Percentiles rank a stretch among this genome's conserved stretches.
These are phyloP conservation scores for Penicillium chermesinum DNA, from an alignment of 495 filamentous ascomycete genomes.

Conservation along the genomic window DNA sequence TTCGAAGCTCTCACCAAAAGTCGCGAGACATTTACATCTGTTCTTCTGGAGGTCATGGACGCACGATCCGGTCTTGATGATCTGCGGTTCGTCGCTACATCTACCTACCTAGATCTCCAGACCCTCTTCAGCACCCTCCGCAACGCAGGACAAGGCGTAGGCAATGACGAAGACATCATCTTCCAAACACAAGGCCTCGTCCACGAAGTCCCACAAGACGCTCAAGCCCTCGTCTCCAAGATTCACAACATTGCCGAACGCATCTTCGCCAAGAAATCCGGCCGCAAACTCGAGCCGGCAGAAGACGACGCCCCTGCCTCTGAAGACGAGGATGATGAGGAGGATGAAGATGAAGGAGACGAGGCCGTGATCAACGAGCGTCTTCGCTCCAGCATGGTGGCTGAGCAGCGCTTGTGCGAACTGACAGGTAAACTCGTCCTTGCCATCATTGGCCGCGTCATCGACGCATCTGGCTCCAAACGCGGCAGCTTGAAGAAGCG, in stretches of 20 bases:
- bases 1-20: conserved; percentile 42
- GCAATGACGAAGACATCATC: conserved; percentile 44
- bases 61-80: conserved; percentile 58
- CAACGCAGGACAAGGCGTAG: conserved; percentile 33
- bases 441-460: conserved; percentile 63
- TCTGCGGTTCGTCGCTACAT: conserved; percentile 68
- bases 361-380: conserved; percentile 49
- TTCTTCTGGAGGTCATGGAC: conserved; percentile 61
- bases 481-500: conserved; percentile 58
- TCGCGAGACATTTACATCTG: conserved; percentile 49
- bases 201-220: conserved; percentile 53
- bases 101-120: conserved; percentile 71
- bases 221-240: conserved; percentile 58
- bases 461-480: conserved; percentile 57
- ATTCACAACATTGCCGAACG: conserved; percentile 73
- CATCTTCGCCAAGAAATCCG: conserved; percentile 63
- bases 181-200: conserved; percentile 56
- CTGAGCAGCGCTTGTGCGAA: conserved; percentile 80
- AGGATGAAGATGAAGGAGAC: conserved; percentile 50
- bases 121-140: conserved; percentile 73
- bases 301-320: conserved; percentile 61
- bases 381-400: conserved; percentile 56
- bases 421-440: conserved; percentile 78
- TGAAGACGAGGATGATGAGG: conserved; percentile 54
- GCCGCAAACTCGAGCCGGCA: conserved; percentile 60